Evolutionary conservation across 345 rosid species (phyloP).

Genomic region (Sisymbrium irio): DNA sequence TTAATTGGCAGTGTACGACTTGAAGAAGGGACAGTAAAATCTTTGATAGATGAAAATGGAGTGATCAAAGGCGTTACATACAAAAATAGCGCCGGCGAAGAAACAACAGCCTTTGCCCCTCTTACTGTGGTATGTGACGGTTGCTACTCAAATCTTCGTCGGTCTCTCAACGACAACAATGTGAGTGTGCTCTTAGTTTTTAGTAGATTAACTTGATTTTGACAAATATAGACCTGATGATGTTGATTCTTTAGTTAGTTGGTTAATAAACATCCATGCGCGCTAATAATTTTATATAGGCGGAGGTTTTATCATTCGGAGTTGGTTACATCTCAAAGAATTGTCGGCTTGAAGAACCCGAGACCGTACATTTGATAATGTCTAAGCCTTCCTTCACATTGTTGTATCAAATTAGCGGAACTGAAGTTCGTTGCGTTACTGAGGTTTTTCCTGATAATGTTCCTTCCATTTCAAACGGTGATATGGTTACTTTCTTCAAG

Average conservation of each 20-base stretch:
- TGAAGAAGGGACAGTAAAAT: conserved; percentile 49
- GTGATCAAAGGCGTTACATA: conserved; percentile 46
- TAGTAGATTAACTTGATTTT: neutral
- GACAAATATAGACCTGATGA: neutral
- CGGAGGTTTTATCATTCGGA: conserved; percentile 36
- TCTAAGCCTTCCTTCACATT: conserved; percentile 43
- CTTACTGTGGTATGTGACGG: conserved; percentile 58
- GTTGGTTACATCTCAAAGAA: conserved; percentile 45
- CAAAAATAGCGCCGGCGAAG: conserved; percentile 37
- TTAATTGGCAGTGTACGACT: conserved; percentile 37
- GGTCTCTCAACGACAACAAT: conserved; percentile 42
- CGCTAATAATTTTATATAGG: conserved; percentile 26
- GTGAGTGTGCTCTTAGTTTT: conserved; percentile 9
- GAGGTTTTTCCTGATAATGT: conserved; percentile 40
- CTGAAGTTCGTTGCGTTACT: conserved; percentile 41
- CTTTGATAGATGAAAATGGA: conserved; percentile 48
- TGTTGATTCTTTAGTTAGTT: neutral
- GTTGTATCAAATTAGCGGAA: conserved; percentile 42
- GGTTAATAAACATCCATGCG: neutral
- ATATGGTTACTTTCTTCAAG: conserved; percentile 40
- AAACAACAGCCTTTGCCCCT: conserved; percentile 41
- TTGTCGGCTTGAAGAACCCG: conserved; percentile 36
- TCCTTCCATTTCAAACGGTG: conserved; percentile 45
- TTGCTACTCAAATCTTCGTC: conserved; percentile 46
- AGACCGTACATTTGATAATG: conserved; percentile 38